These are phyloP conservation scores for Naganishia randhawae DNA, from an alignment of 768 basidiomycete genomes.

Conservation along the genomic window DNA sequence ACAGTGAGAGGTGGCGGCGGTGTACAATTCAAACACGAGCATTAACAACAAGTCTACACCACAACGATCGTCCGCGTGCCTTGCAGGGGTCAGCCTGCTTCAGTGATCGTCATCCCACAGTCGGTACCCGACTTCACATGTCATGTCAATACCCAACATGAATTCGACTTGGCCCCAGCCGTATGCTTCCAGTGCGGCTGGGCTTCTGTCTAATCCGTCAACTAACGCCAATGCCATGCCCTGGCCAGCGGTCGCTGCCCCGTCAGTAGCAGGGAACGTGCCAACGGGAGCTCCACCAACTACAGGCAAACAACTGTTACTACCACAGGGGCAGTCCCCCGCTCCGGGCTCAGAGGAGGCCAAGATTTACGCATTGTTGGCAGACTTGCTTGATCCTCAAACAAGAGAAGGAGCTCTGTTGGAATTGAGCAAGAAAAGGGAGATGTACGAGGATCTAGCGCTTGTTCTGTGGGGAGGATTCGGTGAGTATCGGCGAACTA, in stretches of 20 bases:
- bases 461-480: slow-evolving; percentile 82
- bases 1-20: background rate
- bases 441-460: slow-evolving; percentile 97
- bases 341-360: slow-evolving; percentile 57
- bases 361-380: slow-evolving; percentile 86
- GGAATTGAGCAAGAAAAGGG: slow-evolving; percentile 96
- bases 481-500: background rate
- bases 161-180: slow-evolving; percentile 22
- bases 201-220: slow-evolving; percentile 14
- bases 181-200: slow-evolving; percentile 16
- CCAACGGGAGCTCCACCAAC: slow-evolving; percentile 32
- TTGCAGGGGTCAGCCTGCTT: background rate
- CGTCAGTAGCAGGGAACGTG: slow-evolving; percentile 5
- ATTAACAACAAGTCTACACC: background rate
- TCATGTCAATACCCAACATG: slow-evolving; percentile 26
- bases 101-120: background rate
- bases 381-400: slow-evolving; percentile 53
- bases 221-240: background rate
- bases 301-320: slow-evolving; percentile 42
- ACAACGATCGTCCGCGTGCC: background rate
- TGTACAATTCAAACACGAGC: background rate
- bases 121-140: slow-evolving; percentile 7
- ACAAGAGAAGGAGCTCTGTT: slow-evolving; percentile 85
- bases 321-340: slow-evolving; percentile 43
- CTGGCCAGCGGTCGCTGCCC: background rate